phyloP scores from a whole-genome alignment of 768 basidiomycete genomes.

The Neoboletus magnificus region DNA sequence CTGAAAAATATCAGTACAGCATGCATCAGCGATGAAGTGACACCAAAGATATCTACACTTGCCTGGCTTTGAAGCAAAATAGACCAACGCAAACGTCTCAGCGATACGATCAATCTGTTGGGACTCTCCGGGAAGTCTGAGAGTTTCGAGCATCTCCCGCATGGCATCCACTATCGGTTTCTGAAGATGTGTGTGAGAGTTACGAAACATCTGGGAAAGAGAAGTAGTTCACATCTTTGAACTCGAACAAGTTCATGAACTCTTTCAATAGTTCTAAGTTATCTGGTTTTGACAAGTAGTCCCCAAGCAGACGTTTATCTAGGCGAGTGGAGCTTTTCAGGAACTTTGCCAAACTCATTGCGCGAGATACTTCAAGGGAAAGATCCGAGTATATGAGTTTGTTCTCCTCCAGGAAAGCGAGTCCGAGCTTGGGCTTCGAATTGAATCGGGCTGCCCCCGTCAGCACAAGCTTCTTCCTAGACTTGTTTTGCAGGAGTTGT shows the following conservation, averaged over 20 bases:
- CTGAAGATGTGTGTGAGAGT: slow-evolving; percentile 38
- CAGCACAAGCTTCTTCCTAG: slow-evolving; percentile 81
- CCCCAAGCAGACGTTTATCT: slow-evolving; percentile 92
- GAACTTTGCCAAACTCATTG: slow-evolving; percentile 76
- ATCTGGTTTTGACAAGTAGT: slow-evolving; percentile 87
- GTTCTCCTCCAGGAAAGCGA: slow-evolving; percentile 91
- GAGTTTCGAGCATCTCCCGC: slow-evolving; percentile 89
- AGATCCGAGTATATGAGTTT: slow-evolving; percentile 77
- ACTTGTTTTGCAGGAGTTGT: slow-evolving; percentile 64
- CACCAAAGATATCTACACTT: not conserved
- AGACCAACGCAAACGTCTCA: slow-evolving; percentile 89
- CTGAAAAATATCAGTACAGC: slow-evolving; percentile 35
- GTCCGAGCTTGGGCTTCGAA: slow-evolving; percentile 83
- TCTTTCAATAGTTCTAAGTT: slow-evolving; percentile 81
- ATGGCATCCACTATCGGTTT: slow-evolving; percentile 95
- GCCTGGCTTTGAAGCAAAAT: slow-evolving; percentile 85
- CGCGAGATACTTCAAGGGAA: slow-evolving; percentile 51
- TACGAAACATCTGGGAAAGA: not conserved
- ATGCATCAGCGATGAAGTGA: not conserved
- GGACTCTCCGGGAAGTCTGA: slow-evolving; percentile 91
- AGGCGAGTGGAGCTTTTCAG: slow-evolving; percentile 79
- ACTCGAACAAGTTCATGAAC: slow-evolving; percentile 87
- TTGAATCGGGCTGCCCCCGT: slow-evolving; percentile 88
- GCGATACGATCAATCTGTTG: slow-evolving; percentile 94
- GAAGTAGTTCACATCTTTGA: slow-evolving; percentile 64